Evolutionary conservation across 163 green algal genomes (phyloP), one percentile per base, ranked within the genome.

Genomic region (Chlorella variabilis): DNA sequence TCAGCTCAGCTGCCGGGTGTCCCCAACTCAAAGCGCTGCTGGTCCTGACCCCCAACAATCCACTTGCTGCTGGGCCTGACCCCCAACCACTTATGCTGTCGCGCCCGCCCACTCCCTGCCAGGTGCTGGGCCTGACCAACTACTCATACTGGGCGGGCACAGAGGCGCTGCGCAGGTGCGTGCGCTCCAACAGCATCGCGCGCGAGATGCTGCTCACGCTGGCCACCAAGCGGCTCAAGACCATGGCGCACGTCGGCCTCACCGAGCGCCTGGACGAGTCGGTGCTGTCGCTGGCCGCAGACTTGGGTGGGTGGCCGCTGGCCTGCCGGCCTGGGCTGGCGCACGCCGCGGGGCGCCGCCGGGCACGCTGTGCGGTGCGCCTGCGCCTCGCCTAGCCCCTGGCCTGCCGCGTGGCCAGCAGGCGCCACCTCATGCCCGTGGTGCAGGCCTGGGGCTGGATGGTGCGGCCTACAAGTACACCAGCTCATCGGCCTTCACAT

Each of bases 121-220:
- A 96, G 91, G 80, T 98, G 54, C 86, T 97, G 41, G 94, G 95
- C 25, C 77, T 97, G 29, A 98, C 94, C 42, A 96, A 95, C 83
- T 95, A 96, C 80, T 94, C 88, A 6, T 81, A 92, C 41, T 93
- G 88, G 88, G 31, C 80, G n/a, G 70, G 85, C 2, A 73, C 59
- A 0, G 5, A 68, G 29, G 25, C n/a, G 31, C 81, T 96, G 68
- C 83, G 90, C 2, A 25, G 51, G 13, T 96, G 92, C 83, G 56
- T 92, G 8, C 31, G 74, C n/a, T 59, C 66, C 29, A 76, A 75
- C 49, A 11, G 33, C 41, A 39, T 58, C 8, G 45, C 77, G 4
- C 70, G 59, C 8, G 77, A 85, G 48, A 71, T 75, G 45, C 49
- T 93, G 70, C 69, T 89, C 70, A 51, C 78, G 13, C 75, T 93